Evolutionary conservation across 768 basidiomycete species (phyloP), one percentile per base, ranked within the genome.

Genomic region (Serendipita sp.): DNA sequence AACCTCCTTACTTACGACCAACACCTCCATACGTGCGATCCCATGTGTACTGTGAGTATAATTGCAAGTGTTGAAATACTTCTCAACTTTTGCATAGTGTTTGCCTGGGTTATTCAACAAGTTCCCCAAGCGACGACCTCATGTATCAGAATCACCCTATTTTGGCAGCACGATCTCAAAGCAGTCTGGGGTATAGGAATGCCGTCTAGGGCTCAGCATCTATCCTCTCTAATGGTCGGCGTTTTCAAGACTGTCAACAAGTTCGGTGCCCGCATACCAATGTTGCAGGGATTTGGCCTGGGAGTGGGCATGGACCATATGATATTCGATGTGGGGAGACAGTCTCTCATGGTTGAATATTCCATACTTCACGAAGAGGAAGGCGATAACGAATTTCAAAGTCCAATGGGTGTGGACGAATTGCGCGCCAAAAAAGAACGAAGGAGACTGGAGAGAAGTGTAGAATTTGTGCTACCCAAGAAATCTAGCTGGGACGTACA

Each of bases 151-250:
- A 82, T 94, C 66, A 92, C 89, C 1, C 94, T 90, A 71, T 93
- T 95, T 71, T 95, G 91, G 89, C 90, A 94, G 71, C 93, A 95
- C 72, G 90, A 96, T 75, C 81, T 95, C 33, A 87, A 88, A 67
- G 81, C 90, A 0, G 72, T 90, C 44, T 95, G 91, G 91, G 88
- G 83, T 44, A 80, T 92, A 62, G 84, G 83, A 4, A 80, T 85
- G 0, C 78, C 82, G 0, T 76, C 81, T 15, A 79, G 81, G 8
- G 79, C 82, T 6, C 88, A 91, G 67, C 91, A 95, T 68, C 79
- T 97, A 1, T 85, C 86, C n/a, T 83, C 87, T 3, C 90, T 95
- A 81, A 79, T 86, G 16, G 73, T 91, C 4, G 88, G 90, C 29
- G 75, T 95, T 48, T 79, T 88, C 70, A 89, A 91, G 74, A 82